Evolutionary conservation across 164 flowering plant genomes (phyloP).

Genomic region (Litsea cubeba): DNA sequence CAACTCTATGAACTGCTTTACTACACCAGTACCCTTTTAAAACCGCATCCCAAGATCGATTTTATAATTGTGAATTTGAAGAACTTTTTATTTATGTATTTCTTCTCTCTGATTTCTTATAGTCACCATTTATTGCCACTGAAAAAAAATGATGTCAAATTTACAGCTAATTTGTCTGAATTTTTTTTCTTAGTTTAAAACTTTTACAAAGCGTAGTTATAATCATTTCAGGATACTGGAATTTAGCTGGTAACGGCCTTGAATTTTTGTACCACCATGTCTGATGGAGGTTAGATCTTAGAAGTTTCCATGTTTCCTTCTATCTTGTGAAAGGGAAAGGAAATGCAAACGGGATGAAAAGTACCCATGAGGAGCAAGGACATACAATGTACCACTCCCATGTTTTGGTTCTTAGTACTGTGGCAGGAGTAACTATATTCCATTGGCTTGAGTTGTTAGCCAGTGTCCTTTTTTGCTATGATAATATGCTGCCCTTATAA

Average conservation of each 20-base stretch:
- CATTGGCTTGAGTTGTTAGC: neutral
- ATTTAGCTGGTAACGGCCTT: neutral
- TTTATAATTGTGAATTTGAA: neutral
- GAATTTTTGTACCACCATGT: neutral
- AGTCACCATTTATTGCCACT: too few relatives aligned
- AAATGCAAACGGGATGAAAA: neutral
- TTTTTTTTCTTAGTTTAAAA: too few relatives aligned
- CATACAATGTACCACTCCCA: neutral
- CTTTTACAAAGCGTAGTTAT: too few relatives aligned
- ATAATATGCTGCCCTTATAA: neutral
- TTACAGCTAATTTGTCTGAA: neutral
- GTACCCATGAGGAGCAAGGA: neutral
- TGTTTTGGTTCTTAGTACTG: neutral
- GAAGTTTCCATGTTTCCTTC: neutral
- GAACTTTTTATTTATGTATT: neutral
- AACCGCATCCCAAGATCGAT: too few relatives aligned
- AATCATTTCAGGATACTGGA: neutral
- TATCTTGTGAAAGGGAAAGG: neutral
- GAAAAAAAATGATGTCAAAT: neutral
- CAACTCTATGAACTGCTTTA: too few relatives aligned
- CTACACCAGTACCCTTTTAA: too few relatives aligned
- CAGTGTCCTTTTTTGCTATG: neutral
- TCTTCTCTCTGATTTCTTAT: neutral
- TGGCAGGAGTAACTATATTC: neutral
- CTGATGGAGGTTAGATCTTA: neutral